These are phyloP conservation scores for Ceratorhiza oryzae-sativae DNA, from an alignment of 1,284 basidiomycete genomes.

Conservation along the genomic window DNA sequence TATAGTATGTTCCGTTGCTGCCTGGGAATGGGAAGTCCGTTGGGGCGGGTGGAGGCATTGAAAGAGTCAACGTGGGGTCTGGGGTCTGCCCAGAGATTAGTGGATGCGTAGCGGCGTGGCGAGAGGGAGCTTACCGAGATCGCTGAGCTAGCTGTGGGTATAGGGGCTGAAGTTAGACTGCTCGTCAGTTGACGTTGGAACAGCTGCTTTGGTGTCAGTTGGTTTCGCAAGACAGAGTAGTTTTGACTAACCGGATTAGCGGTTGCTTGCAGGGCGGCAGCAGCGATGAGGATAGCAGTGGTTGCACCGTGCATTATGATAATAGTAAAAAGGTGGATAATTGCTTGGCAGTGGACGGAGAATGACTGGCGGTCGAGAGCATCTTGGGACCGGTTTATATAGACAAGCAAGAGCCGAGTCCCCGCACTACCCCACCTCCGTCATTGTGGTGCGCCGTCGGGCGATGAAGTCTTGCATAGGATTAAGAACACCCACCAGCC, in stretches of 20 bases:
- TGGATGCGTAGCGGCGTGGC: too few relatives aligned
- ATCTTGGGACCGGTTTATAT: constrained; percentile 4
- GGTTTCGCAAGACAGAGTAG: too few relatives aligned
- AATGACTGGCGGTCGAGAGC: neutral
- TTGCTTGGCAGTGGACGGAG: neutral
- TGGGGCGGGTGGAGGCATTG: neutral
- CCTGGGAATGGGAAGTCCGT: constrained; percentile 21
- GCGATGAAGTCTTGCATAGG: neutral
- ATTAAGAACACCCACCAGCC: constrained; percentile 1
- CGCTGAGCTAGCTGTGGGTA: neutral
- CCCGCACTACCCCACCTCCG: neutral
- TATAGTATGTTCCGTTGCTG: constrained; percentile 14
- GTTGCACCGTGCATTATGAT: constrained; percentile 15
- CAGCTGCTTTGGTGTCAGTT: neutral
- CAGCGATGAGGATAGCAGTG: constrained; percentile 18
- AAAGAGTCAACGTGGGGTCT: too few relatives aligned
- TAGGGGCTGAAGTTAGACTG: neutral
- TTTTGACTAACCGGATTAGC: constrained; percentile 23
- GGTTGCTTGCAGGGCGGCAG: constrained; percentile 14
- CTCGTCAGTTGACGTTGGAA: constrained; percentile 6
- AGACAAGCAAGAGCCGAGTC: neutral
- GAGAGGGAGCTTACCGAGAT: constrained; percentile 11
- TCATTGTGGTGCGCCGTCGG: constrained; percentile 9
- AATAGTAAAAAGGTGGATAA: neutral
- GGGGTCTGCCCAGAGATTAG: too few relatives aligned